Conservation (phyloP, 2,329 filamentous ascomycete species). For the Fusarium liriodendri region DNA sequence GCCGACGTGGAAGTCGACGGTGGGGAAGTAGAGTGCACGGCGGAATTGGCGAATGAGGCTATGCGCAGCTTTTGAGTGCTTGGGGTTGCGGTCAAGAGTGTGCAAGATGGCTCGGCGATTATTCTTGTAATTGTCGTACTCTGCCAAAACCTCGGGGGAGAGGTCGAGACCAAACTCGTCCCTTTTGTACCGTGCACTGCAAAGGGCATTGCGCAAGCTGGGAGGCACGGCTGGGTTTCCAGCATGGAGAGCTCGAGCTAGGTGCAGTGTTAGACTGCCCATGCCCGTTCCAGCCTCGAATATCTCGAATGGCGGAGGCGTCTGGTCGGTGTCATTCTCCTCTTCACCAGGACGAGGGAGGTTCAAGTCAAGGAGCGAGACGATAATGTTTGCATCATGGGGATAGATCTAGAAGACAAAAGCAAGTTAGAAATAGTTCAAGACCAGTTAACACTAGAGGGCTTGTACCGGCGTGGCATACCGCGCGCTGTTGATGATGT, state of each 20-base stretch:
- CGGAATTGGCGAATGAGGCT: conserved; percentile 75
- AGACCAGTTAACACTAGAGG: not conserved
- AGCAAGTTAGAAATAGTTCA: not conserved
- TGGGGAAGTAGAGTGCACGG: conserved; percentile 74
- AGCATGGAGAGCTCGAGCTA: conserved; percentile 80
- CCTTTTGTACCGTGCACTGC: conserved; percentile 38
- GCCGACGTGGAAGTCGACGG: conserved; percentile 80
- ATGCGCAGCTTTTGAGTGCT: conserved; percentile 73
- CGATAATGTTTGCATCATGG: conserved; percentile 79
- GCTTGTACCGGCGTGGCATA: conserved; percentile 74
- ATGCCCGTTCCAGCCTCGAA: conserved; percentile 90
- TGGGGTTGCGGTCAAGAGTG: conserved; percentile 74
- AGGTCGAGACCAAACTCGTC: conserved; percentile 42
- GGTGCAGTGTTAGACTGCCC: conserved; percentile 79
- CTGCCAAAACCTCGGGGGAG: conserved; percentile 42
- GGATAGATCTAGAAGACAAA: conserved; percentile 65
- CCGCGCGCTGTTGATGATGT: conserved; percentile 74
- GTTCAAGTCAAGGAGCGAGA: conserved; percentile 81
- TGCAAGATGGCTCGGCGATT: conserved; percentile 77
- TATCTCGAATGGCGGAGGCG: conserved; percentile 70
- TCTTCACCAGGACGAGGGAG: conserved; percentile 56
- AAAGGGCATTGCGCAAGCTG: conserved; percentile 49
- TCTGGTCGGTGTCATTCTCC: conserved; percentile 45
- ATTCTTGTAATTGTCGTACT: conserved; percentile 58
- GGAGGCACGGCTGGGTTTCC: conserved; percentile 69